Evolutionary conservation across 192 early-diverging fungal species (phyloP), one percentile per base, ranked within the genome.

Genomic region (Coemansia sp.): DNA sequence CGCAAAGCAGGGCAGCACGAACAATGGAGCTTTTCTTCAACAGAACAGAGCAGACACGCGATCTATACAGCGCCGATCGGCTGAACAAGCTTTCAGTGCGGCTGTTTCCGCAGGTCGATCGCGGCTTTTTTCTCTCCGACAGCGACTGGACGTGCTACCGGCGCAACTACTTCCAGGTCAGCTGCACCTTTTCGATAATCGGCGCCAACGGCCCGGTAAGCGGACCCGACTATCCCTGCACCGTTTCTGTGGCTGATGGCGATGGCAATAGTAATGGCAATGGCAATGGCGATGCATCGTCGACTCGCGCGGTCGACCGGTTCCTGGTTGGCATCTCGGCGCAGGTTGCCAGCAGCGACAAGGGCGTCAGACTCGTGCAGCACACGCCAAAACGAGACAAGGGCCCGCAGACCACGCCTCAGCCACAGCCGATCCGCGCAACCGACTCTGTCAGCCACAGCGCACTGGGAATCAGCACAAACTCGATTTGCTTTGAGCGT

Each of bases 71-170:
- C 62, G 85, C 88, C 66, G 90, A 92, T 62, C 78, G 80, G 61
- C 66, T 85, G 8, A 78, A 52, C 65, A 90, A 85, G 11, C 88
- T 86, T 69, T 79, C 75, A 8, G 67, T 90, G 13, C 68, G 74
- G 15, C 71, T 97, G 49, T 78, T 87, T 55, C 88, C 94, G 18
- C 93, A 93, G 43, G 89, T 99, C 46, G 95, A 97, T 69, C 88
- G 93, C 37, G 95, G 95, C 13, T 98, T 98, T 79, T 96, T 97
- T 62, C 76, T 96, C 48, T 90, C 95, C 3, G 88, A 90, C 42
- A 85, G 85, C 57, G 92, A 93, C 63, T 98, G 95, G 95, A 95
- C 95, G 2, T 96, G 95, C 66, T 98, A 98, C 73, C 86, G 95
- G 7, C 88, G 95, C 69, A 98, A 98, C 74, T 98, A 96, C 78